These are phyloP conservation scores for Jacaranda mimosifolia DNA, from an alignment of 257 asterid genomes.

Conservation along the genomic window DNA sequence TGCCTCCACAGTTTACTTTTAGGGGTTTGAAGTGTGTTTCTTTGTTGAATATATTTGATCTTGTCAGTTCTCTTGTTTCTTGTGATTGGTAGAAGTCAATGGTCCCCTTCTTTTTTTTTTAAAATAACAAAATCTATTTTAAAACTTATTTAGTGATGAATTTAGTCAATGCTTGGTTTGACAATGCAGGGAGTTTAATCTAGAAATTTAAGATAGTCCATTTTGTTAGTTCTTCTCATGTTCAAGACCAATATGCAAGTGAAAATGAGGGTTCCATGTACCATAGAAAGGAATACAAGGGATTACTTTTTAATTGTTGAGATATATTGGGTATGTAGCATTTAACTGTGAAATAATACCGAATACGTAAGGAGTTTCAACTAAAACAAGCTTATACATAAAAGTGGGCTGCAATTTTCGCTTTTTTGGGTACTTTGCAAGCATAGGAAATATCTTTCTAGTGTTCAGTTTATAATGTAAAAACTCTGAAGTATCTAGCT, in stretches of 20 bases:
- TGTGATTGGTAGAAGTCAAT: neutral
- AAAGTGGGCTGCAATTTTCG: neutral
- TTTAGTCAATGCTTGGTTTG: neutral
- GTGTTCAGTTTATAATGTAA: slow-evolving; percentile 1
- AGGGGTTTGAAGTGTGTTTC: slow-evolving; percentile 21
- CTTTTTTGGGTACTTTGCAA: neutral
- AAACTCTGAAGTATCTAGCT: neutral
- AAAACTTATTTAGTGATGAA: neutral
- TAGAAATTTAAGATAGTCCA: neutral
- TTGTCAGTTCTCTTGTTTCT: neutral
- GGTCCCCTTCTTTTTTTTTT: neutral
- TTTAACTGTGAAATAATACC: neutral
- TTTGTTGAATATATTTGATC: slow-evolving; percentile 1
- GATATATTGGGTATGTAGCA: neutral
- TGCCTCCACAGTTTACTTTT: neutral
- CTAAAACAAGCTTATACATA: neutral
- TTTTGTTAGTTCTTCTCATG: slow-evolving; percentile 1
- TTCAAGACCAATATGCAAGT: neutral
- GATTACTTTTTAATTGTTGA: neutral
- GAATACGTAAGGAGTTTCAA: neutral
- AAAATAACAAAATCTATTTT: neutral
- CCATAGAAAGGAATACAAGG: neutral
- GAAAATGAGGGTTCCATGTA: slow-evolving; percentile 1
- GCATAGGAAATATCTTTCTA: neutral
- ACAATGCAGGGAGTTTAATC: neutral